phyloP scores from a whole-genome alignment of 1,139 yeast genomes.

The Debaryomyces sp. region DNA sequence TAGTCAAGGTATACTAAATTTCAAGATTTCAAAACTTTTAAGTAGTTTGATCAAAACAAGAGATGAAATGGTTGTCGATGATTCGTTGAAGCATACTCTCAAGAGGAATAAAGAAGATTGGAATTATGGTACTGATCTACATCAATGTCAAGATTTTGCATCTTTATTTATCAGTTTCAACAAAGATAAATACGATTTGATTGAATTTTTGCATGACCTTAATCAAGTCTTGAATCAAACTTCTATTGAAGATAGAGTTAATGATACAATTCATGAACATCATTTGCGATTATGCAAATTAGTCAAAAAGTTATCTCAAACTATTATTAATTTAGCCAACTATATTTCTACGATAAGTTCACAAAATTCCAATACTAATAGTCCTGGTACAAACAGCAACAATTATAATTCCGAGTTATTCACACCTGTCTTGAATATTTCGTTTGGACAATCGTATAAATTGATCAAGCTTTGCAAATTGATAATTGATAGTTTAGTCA shows the following conservation, averaged over 20 bases:
- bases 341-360: slow-evolving; percentile 21
- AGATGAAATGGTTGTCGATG: slow-evolving; percentile 10
- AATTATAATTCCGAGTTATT: slow-evolving; percentile 17
- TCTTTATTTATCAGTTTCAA: slow-evolving; percentile 19
- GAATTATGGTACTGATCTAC: not conserved
- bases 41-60: slow-evolving; percentile 20
- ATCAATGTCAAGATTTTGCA: slow-evolving; percentile 1
- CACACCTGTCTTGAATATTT: slow-evolving; percentile 39
- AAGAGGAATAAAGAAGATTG: slow-evolving; percentile 2
- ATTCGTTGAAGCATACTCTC: not conserved
- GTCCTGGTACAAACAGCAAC: slow-evolving; percentile 3
- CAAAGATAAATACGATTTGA: slow-evolving; percentile 32
- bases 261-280: slow-evolving; percentile 47
- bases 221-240: slow-evolving; percentile 17
- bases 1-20: slow-evolving; percentile 16
- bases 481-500: slow-evolving; percentile 34
- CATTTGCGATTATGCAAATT: slow-evolving; percentile 50
- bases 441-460: slow-evolving; percentile 37
- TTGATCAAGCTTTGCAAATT: slow-evolving; percentile 39
- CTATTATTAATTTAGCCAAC: slow-evolving; percentile 39
- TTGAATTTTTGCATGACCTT: slow-evolving; percentile 33
- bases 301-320: slow-evolving; percentile 40
- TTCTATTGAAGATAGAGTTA: slow-evolving; percentile 36
- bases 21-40: slow-evolving; percentile 18
- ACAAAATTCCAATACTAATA: slow-evolving; percentile 11